Percentiles rank a stretch among this genome's conserved stretches.
These are phyloP conservation scores for Fusarium chaquense DNA, from an alignment of 2,329 filamentous ascomycete genomes.

Conservation along the genomic window DNA sequence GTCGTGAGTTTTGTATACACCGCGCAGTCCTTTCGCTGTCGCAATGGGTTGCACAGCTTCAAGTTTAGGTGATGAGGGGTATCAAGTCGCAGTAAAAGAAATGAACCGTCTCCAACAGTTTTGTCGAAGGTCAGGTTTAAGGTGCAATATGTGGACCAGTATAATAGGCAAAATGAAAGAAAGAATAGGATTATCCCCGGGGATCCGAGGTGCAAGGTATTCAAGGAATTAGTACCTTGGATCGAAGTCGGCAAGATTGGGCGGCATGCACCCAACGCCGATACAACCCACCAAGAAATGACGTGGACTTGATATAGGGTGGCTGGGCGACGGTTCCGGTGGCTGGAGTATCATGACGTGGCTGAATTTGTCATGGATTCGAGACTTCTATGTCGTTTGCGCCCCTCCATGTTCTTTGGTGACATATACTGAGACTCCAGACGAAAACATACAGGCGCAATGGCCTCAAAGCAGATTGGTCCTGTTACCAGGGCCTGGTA, in stretches of 20 bases:
- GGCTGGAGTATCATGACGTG: conserved; percentile 32
- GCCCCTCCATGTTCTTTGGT: conserved; percentile 24
- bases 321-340: conserved; percentile 36
- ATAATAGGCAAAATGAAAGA: conserved; percentile 12
- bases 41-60: conserved; percentile 10
- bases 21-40: conserved; percentile 13
- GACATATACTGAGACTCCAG: conserved; percentile 11
- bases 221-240: conserved; percentile 17
- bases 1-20: conserved; percentile 1
- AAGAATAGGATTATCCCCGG: conserved; percentile 18
- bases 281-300: conserved; percentile 34
- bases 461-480: conserved; percentile 55
- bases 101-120: conserved; percentile 5
- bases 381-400: conserved; percentile 35
- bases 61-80: conserved; percentile 14
- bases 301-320: conserved; percentile 41
- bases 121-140: conserved; percentile 10
- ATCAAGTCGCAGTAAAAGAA: conserved; percentile 31
- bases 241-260: conserved; percentile 31
- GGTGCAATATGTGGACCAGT: conserved; percentile 9
- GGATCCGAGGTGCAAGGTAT: conserved; percentile 36
- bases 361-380: conserved; percentile 20
- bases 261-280: conserved; percentile 23
- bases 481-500: conserved; percentile 62
- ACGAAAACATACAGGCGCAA: conserved; percentile 38